These are phyloP conservation scores for Candida maesae DNA, from an alignment of 805 yeast genomes.

Conservation along the genomic window DNA sequence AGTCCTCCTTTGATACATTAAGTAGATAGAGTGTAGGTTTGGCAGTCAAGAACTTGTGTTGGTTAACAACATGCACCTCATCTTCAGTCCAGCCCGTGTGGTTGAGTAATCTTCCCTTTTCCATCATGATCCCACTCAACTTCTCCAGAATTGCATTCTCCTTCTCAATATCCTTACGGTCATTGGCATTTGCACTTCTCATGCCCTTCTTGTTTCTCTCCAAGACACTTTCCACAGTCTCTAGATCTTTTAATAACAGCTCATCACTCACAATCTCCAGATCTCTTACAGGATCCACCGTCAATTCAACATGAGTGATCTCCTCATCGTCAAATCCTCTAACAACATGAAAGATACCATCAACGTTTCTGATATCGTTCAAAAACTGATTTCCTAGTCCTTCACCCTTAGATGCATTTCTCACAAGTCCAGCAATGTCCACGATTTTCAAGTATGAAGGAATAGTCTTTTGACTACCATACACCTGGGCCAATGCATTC, in stretches of 20 bases:
- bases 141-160: conserved; percentile 36
- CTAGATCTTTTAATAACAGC: conserved; percentile 72
- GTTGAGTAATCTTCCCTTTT: conserved; percentile 61
- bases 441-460: conserved; percentile 68
- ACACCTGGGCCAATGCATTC: conserved; percentile 49
- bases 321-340: conserved; percentile 74
- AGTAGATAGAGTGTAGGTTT: conserved; percentile 81
- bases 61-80: conserved; percentile 65
- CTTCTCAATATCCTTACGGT: conserved; percentile 42
- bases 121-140: conserved; percentile 50
- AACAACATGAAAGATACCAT: conserved; percentile 77
- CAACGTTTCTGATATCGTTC: conserved; percentile 74
- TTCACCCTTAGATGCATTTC: conserved; percentile 80
- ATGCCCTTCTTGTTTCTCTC: conserved; percentile 45
- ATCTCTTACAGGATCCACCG: conserved; percentile 73
- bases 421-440: conserved; percentile 80
- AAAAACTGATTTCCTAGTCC: conserved; percentile 81
- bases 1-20: conserved; percentile 72
- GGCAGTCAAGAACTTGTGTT: conserved; percentile 74
- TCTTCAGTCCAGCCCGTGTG: conserved; percentile 56
- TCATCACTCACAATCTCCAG: conserved; percentile 73
- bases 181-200: conserved; percentile 40
- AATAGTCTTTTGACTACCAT: conserved; percentile 57
- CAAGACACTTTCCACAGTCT: conserved; percentile 56
- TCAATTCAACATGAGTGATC: conserved; percentile 69